phyloP scores from a whole-genome alignment of 2,329 filamentous ascomycete genomes.

The Alternaria triticina region DNA sequence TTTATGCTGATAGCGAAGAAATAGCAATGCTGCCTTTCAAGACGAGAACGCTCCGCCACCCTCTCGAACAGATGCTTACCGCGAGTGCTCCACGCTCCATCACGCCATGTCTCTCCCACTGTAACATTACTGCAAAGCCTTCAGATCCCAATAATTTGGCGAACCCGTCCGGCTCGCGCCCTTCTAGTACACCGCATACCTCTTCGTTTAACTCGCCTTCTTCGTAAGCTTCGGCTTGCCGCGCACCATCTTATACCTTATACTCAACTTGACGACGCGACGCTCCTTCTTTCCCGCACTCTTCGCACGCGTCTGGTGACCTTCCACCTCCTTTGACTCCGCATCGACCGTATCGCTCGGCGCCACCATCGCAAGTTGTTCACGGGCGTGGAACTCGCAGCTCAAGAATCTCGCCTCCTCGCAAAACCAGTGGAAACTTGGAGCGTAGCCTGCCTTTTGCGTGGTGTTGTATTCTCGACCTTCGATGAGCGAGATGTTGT shows the following conservation, averaged over 20 bases:
- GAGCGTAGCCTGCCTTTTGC: neutral
- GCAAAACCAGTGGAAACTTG: slow-evolving; percentile 18
- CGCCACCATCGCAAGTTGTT: neutral
- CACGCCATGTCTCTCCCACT: rapidly evolving
- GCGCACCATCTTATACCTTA: neutral
- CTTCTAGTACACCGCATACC: neutral
- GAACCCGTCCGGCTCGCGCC: neutral
- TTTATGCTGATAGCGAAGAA: neutral
- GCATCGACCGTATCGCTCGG: neutral
- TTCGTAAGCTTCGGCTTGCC: neutral
- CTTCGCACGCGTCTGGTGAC: neutral
- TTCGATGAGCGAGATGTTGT: slow-evolving; percentile 7
- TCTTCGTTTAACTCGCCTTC: neutral
- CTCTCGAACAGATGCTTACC: neutral
- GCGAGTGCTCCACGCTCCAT: too few relatives aligned
- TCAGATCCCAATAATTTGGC: neutral
- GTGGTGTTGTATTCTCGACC: neutral
- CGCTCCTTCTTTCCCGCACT: neutral
- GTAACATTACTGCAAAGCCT: neutral
- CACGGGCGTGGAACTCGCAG: slow-evolving; percentile 13
- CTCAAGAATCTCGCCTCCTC: slow-evolving; percentile 14
- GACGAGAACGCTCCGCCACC: neutral
- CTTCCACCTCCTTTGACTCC: neutral
- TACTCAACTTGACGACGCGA: slow-evolving; percentile 13
- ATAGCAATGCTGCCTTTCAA: neutral